phyloP scores from a whole-genome alignment of 2,329 filamentous ascomycete species.

The Lachnellula subtilissima region DNA sequence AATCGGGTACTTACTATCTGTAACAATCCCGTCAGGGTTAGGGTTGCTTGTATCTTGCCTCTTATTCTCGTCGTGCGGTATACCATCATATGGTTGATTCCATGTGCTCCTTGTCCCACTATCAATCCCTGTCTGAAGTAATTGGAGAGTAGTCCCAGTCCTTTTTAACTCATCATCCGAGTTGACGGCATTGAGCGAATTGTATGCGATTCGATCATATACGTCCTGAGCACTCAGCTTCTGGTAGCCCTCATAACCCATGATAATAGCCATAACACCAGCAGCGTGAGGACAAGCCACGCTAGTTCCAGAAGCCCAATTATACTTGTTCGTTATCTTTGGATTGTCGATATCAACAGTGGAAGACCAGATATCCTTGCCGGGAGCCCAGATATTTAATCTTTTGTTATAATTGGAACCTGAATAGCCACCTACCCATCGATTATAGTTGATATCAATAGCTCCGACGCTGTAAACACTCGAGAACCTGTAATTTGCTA shows the following conservation, averaged over 20 bases:
- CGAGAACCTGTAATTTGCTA: background rate
- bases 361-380: background rate
- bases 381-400: background rate
- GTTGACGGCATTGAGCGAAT: background rate
- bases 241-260: constrained; percentile 1
- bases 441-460: constrained; percentile 1
- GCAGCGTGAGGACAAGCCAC: constrained; percentile 1
- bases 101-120: background rate
- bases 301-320: background rate
- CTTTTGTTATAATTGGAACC: background rate
- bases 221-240: background rate
- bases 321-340: background rate
- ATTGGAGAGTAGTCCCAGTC: background rate
- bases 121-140: background rate
- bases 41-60: background rate
- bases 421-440: background rate
- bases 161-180: background rate
- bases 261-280: background rate
- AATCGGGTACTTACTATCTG: background rate
- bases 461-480: background rate
- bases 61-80: background rate
- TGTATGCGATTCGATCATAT: background rate
- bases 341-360: background rate
- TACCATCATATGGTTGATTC: background rate
- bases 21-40: background rate